Evolutionary conservation across 1,139 yeast species (phyloP).

Genomic region (Hansenula anomala): DNA sequence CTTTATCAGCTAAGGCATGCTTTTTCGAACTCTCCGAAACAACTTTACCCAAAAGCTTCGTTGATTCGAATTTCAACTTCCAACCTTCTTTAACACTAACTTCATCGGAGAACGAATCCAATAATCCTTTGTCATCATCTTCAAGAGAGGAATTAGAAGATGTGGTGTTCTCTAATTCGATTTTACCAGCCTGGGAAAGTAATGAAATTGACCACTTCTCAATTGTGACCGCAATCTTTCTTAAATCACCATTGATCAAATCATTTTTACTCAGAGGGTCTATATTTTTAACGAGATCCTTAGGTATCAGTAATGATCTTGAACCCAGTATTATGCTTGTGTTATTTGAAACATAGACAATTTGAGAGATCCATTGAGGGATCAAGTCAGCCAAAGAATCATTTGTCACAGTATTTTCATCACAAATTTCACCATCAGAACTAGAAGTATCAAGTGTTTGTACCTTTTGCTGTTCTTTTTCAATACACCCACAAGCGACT

Average conservation of each 20-base stretch:
- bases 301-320: constrained; percentile 54
- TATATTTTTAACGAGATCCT: constrained; percentile 29
- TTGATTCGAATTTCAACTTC: constrained; percentile 6
- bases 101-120: constrained; percentile 20
- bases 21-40: constrained; percentile 27
- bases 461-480: no score
- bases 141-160: constrained; percentile 16
- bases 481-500: constrained; percentile 1
- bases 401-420: no score
- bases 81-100: constrained; percentile 8
- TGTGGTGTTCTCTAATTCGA: constrained; percentile 1
- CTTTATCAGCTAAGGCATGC: constrained; percentile 24
- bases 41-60: constrained; percentile 22
- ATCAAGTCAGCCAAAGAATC: constrained; percentile 10
- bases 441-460: no score
- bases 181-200: not conserved
- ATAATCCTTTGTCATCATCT: constrained; percentile 29
- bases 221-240: constrained; percentile 28
- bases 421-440: not conserved
- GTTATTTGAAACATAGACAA: constrained; percentile 11
- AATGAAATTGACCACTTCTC: constrained; percentile 20
- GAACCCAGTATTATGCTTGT: constrained; percentile 45
- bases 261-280: constrained; percentile 37
- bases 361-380: constrained; percentile 17
- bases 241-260: constrained; percentile 35